Conservation (phyloP, 768 basidiomycete species). For the Mycena pura region DNA sequence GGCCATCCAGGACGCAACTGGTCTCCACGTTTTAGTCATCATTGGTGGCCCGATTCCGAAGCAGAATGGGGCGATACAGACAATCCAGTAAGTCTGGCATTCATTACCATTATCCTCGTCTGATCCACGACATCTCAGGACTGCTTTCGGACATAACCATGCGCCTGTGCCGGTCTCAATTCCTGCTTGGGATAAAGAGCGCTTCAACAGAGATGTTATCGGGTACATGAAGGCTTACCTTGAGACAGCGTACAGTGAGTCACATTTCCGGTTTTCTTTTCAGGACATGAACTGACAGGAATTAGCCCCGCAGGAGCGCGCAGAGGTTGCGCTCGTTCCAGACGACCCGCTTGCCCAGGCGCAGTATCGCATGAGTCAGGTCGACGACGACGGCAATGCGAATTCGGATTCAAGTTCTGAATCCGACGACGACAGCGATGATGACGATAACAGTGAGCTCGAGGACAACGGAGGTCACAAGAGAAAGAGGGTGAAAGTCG, state of each 20-base stretch:
- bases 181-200: not conserved
- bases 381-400: too few relatives aligned
- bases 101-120: not conserved
- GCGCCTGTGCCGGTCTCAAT: not conserved
- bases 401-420: too few relatives aligned
- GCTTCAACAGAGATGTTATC: not conserved
- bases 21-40: not conserved
- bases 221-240: constrained; percentile 5
- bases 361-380: too few relatives aligned
- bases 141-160: not conserved
- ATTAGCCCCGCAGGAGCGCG: not conserved
- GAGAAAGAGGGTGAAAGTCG: too few relatives aligned
- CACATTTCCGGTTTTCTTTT: not conserved
- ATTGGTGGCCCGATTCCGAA: constrained; percentile 5
- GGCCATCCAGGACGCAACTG: not conserved
- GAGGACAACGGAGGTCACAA: too few relatives aligned
- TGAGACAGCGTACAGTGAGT: constrained; percentile 16
- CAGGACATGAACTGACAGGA: not conserved
- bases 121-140: too few relatives aligned
- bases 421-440: too few relatives aligned
- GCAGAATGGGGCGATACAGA: not conserved
- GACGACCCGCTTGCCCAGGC: too few relatives aligned
- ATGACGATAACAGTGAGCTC: too few relatives aligned
- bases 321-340: not conserved
- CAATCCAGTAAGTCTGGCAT: not conserved